phyloP scores from a whole-genome alignment of 2,329 filamentous ascomycete genomes.

The Phaeosphaeriaceae sp. region DNA sequence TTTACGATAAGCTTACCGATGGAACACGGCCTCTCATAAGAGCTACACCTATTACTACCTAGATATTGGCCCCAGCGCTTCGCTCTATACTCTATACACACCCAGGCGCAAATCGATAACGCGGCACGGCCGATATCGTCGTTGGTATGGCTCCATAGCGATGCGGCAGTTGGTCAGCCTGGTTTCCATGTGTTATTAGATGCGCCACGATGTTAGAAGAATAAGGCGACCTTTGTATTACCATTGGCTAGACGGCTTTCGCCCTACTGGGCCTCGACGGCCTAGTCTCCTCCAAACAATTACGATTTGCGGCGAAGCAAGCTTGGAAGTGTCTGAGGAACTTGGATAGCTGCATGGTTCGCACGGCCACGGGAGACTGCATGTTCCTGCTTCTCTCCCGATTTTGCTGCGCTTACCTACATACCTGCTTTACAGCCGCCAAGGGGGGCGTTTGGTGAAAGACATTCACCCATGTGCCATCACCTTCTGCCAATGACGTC shows the following conservation, averaged over 20 bases:
- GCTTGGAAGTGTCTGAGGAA: constrained; percentile 13
- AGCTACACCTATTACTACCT: not conserved
- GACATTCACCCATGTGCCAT: constrained; percentile 21
- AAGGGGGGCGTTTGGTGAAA: not conserved
- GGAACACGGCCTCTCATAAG: not conserved
- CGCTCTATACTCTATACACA: not conserved
- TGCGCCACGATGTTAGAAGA: constrained; percentile 13
- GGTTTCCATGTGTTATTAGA: constrained; percentile 7
- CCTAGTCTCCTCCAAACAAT: constrained; percentile 1
- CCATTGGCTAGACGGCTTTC: constrained; percentile 15
- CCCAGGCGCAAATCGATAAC: constrained; percentile 1
- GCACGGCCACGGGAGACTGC: constrained; percentile 23
- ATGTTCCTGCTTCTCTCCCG: constrained; percentile 16
- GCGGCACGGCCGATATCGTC: constrained; percentile 17
- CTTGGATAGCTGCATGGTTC: constrained; percentile 3
- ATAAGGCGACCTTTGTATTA: not conserved
- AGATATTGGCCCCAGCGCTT: not conserved
- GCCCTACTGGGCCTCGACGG: constrained; percentile 6
- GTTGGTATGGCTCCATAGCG: not conserved
- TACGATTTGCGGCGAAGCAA: constrained; percentile 14
- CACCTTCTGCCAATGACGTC: constrained; percentile 36
- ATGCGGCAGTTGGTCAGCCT: constrained; percentile 1
- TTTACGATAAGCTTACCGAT: not conserved
- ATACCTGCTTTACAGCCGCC: no score
- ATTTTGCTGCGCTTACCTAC: no score